Evolutionary conservation across 2,329 filamentous ascomycete species (phyloP), one percentile per base, ranked within the genome.

Genomic region (Thielaviopsis euricoi): DNA sequence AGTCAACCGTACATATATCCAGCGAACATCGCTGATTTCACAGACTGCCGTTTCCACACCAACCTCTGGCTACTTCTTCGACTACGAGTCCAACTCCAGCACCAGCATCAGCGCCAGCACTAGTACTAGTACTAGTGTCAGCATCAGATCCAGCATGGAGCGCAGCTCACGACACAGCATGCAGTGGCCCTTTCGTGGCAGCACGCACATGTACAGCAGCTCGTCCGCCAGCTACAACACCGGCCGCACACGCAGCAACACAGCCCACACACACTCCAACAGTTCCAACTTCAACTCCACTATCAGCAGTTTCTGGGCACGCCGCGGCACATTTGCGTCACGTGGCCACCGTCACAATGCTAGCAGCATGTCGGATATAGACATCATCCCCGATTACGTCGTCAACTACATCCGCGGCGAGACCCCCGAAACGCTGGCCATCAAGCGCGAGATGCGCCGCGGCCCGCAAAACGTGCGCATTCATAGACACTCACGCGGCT

Each of bases 331-430:
- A 12, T 57, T 49, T 37, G 46, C 53, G 9, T 56, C 50, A 6
- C 52, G 55, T 15, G 43, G 58, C 19, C 58, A 58, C 43, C 57
- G 48, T 15, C 57, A 60, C 52, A 59, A 53, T 40, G 51, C 67
- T 23, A 67, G 66, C 19, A 67, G 63, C 56, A 62, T 67, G 23
- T 67, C 73, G 26, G 70, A 73, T 58, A 69, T 68, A 58, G 72
- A 74, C 57, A 70, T 79, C 33, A 71, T 80, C 17, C 77, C 77
- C 9, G 77, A 80, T 66, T 80, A 80, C 62, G 73, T 80, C 48
- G 70, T 77, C 61, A 75, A 78, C 65, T 80, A 75, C 64, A 70
- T 80, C 61, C 73, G 76, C 48, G 76, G 76, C 52, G 77, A 79
- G 66, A 79, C 76, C 1, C 76, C 77, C 15, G 76, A 79, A 65